Base-by-base conservation (phyloP, 139 green algal species). In the Limnomonas spitsbergensis region DNA sequence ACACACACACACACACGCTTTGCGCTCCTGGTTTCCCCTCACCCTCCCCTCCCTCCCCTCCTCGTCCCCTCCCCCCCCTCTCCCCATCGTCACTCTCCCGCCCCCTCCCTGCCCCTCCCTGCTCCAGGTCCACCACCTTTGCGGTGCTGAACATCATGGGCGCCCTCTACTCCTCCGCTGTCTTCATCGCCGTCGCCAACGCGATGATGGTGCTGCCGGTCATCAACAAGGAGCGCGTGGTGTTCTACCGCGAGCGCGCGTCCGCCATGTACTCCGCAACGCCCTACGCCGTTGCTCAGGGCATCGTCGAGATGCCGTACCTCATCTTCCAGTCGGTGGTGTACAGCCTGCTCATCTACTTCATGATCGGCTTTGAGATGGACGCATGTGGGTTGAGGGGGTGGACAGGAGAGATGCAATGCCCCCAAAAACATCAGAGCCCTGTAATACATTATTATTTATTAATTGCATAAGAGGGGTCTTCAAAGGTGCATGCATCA, bases 291-390 rank as follows among this genome's bases (percentile, higher is more conserved):
- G 35, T 38, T 40, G 78, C 81, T 7, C 76, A 82, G 82, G 78
- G 71, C 24, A 20, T 78, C 0, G 36, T 85, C 1, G 85, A 89
- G 82, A 34, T 84, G 3, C 85, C 85, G 0, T 89, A 80, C 56
- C 4, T 89, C 38, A n/a, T 85, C 29, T 68, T 89, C 31, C 84
- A 89, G 69, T 73, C 75, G 14, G 29, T 87, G 0, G n/a, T 87
- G 66, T 89, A 85, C 82, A 56, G 72, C 27, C 27, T 81, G 4
- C 77, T 87, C 32, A 68, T 54, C 6, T 89, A 89, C 75, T 69
- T 1, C 56, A 87, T 84, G 69, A 72, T 89, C 9, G 69, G 75
- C 2, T 89, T 89, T 36, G 76, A 77, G 71, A n/a, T 39, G 6
- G 29, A 14, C 1, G 38, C 40, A 3, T n/a, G n/a, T n/a, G n/a